phyloP scores from a whole-genome alignment of 305 asterid species.

The Ajuga reptans region DNA sequence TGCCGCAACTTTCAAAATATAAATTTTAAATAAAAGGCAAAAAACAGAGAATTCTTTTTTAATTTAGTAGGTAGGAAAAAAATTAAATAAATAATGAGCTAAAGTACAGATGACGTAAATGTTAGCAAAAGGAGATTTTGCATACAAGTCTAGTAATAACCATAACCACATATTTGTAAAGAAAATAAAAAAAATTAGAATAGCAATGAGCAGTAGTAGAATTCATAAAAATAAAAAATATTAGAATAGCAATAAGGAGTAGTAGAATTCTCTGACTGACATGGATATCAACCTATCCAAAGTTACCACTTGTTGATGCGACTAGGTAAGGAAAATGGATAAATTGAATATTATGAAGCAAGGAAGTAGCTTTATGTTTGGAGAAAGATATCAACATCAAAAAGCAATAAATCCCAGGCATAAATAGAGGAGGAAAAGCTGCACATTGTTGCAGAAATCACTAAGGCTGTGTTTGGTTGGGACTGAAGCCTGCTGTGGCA shows the following conservation, averaged over 20 bases:
- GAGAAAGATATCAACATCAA: background rate
- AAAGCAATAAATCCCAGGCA: background rate
- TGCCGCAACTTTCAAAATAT: background rate
- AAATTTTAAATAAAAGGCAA: background rate
- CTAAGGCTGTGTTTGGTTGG: too few species aligned
- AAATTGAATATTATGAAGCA: background rate
- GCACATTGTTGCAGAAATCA: too few species aligned
- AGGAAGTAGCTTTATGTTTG: background rate
- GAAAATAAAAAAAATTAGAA: background rate
- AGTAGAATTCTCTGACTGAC: background rate
- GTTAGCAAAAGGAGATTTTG: background rate
- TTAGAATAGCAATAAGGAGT: background rate
- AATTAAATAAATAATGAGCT: background rate
- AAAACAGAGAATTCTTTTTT: background rate
- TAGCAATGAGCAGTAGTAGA: background rate
- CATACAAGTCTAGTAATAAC: background rate
- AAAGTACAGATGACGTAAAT: background rate
- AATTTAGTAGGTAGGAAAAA: background rate
- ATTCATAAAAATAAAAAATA: background rate
- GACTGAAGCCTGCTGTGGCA: too few species aligned
- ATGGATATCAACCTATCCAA: background rate
- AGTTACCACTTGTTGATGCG: background rate
- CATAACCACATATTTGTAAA: background rate
- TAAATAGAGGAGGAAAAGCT: slow-evolving; percentile 4
- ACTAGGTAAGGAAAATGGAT: background rate